Percentiles rank a stretch among this genome's conserved stretches.
Conservation (phyloP, 768 basidiomycete species). For the Leccinum variicolor region DNA sequence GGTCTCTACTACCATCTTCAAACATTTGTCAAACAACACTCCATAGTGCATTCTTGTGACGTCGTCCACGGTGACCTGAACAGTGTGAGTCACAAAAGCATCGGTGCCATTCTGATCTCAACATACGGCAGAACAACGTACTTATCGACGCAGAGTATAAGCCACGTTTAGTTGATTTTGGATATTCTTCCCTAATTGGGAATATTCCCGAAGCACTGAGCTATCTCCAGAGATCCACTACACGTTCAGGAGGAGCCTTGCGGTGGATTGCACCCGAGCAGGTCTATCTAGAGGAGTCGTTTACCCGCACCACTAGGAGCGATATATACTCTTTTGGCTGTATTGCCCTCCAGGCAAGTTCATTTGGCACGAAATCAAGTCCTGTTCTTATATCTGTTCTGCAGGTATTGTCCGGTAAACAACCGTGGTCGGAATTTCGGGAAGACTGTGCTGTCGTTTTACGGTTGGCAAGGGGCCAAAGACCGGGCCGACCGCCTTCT, state of each 20-base stretch:
- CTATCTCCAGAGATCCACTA: neutral
- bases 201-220: neutral
- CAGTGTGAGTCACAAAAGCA: neutral
- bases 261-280: neutral
- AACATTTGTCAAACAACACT: neutral
- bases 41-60: neutral
- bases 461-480: neutral
- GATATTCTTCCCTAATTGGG: neutral
- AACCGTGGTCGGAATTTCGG: neutral
- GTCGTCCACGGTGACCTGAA: slow-evolving; percentile 1
- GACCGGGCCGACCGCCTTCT: neutral
- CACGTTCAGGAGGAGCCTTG: neutral
- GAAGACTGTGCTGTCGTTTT: neutral
- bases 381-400: neutral
- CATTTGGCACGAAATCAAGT: neutral
- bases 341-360: neutral
- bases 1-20: neutral
- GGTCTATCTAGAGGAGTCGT: neutral
- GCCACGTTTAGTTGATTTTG: neutral
- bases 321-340: neutral
- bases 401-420: neutral
- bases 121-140: neutral
- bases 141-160: neutral
- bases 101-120: neutral
- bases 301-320: neutral